phyloP scores from a whole-genome alignment of 1,284 basidiomycete species.

The Cryptococcus sp. region DNA sequence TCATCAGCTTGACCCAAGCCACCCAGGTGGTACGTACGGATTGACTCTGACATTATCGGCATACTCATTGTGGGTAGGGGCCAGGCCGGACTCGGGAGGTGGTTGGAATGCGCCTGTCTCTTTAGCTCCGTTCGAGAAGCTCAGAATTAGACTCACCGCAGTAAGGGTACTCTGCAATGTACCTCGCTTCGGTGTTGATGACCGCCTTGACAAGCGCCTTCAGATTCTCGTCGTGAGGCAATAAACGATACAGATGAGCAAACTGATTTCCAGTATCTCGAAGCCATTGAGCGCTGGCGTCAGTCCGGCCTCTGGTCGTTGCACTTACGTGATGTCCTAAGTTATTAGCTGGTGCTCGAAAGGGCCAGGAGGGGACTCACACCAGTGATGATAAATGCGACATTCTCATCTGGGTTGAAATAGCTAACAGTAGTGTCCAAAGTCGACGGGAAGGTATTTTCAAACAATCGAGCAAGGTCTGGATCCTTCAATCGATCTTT shows the following conservation, averaged over 20 bases:
- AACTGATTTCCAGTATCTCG: constrained; percentile 50
- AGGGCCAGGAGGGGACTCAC: constrained; percentile 48
- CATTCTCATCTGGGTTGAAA: constrained; percentile 61
- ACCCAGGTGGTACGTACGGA: not conserved
- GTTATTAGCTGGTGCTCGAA: not conserved
- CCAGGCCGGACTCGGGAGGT: constrained; percentile 50
- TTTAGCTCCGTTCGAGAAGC: not conserved
- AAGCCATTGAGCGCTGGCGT: not conserved
- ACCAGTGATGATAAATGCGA: constrained; percentile 71
- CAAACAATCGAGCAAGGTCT: constrained; percentile 66
- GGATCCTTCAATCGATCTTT: constrained; percentile 64
- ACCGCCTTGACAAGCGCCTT: constrained; percentile 4
- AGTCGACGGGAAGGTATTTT: constrained; percentile 72
- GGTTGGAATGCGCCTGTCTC: constrained; percentile 62
- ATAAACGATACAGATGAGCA: constrained; percentile 60
- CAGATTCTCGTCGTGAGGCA: constrained; percentile 52
- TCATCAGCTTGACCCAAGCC: not conserved
- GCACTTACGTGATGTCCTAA: not conserved
- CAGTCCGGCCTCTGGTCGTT: no score
- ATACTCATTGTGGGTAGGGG: not conserved
- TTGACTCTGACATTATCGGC: not conserved
- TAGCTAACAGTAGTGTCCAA: constrained; percentile 71
- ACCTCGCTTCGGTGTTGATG: constrained; percentile 52
- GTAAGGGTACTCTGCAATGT: constrained; percentile 66
- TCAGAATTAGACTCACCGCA: constrained; percentile 45